Base-by-base conservation (phyloP, 2,329 filamentous ascomycete genomes). In the Colletotrichum viniferum region DNA sequence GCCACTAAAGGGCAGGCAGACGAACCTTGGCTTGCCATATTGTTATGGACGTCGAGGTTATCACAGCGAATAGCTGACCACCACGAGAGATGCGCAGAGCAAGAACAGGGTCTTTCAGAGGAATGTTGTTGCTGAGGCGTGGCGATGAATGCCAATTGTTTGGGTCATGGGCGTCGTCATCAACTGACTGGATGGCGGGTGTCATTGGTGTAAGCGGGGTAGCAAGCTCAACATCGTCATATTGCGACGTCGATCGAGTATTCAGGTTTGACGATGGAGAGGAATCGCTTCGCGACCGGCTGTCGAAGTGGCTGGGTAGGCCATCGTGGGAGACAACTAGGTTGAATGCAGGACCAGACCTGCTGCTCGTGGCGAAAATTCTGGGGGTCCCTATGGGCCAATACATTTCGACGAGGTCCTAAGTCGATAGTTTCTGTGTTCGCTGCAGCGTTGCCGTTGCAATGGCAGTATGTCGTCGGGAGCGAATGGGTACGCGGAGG, bases 21-120 rank as follows among this genome's bases (percentile, higher is more conserved):
- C 88, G 76, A 89, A 96, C 95, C 90, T 96, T 96, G 71, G 95
- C 96, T 86, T 99, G 97, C 97, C 97, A 99, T 78, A 99, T 90
- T n/a, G 94, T 95, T 83, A 99, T 92, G 14, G 94, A 94, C 3
- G 94, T 94, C 7, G 91, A 87, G 1, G 96, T 98, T 81, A 98
- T 95, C 62, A 95, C 95, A 67, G 95, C 95, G 85, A 99, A 98
- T 77, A 92, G 86, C 80, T 96, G 94, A 55, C 96, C 96, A 71
- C 91, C 93, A 60, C 96, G 92, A 3, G 96, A 94, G 55, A 96
- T 91, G 77, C 92, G 92, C 69, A 98, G 87, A 8, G 94, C 94
- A 77, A 95, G 86, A 70, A 98, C 92, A 26, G 90, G 91, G 81
- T 94, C 94, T 81, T 88, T 91, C 61, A 85, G 81, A 21, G 87